Conservation (phyloP, 352 stramenopile genomes). For the Pythium vanterpoolii region DNA sequence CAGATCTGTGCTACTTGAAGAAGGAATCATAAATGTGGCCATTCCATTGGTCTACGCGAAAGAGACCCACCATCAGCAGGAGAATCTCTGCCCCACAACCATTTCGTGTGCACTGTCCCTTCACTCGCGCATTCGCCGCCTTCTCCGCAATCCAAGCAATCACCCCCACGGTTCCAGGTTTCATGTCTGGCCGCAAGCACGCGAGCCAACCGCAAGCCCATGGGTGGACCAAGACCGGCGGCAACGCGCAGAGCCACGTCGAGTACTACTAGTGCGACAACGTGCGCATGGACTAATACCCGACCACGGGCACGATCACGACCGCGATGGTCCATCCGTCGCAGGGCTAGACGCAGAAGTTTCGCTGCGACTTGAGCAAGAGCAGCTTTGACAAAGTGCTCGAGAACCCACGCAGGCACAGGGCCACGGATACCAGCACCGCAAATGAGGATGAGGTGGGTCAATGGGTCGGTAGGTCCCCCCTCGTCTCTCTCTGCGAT, state of each 20-base stretch:
- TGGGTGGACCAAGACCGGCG: constrained; percentile 26
- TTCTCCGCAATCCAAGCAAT: background rate
- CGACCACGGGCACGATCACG: constrained; percentile 25
- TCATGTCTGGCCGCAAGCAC: constrained; percentile 18
- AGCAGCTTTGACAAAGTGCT: constrained; percentile 22
- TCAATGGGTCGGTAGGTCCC: too few relatives aligned
- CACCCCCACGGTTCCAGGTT: background rate
- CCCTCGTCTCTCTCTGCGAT: too few relatives aligned
- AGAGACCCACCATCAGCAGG: too few relatives aligned
- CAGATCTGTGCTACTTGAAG: background rate
- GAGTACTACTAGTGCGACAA: constrained; percentile 28
- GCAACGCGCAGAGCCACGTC: constrained; percentile 22
- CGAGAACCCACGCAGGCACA: constrained; percentile 24
- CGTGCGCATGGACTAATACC: constrained; percentile 28
- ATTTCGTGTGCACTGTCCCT: background rate
- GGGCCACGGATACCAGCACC: constrained; percentile 22
- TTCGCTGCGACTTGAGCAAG: constrained; percentile 22
- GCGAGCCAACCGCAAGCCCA: constrained; percentile 19
- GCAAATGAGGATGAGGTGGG: background rate
- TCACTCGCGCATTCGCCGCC: background rate
- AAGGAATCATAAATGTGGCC: background rate
- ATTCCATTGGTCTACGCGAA: background rate
- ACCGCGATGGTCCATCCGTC: constrained; percentile 23
- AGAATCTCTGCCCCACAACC: too few relatives aligned
- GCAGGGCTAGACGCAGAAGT: constrained; percentile 29